A percentile compares a stretch with the other conserved stretches of the same genome.
These are phyloP conservation scores for Phytopythium delawarense DNA, from an alignment of 352 stramenopile genomes.

Conservation along the genomic window DNA sequence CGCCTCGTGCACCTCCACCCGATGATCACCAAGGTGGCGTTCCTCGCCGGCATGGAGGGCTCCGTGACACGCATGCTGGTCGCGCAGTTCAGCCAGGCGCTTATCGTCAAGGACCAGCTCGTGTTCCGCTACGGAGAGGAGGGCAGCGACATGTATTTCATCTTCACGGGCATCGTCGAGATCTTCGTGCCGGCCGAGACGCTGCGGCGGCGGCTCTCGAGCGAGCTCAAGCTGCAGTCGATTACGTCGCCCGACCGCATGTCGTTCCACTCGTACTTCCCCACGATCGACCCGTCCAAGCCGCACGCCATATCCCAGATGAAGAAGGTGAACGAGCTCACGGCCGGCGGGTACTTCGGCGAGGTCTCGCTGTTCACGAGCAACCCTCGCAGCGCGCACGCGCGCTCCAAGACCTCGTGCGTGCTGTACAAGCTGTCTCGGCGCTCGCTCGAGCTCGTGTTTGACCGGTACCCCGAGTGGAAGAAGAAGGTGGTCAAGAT, in stretches of 20 bases:
- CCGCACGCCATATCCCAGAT: conserved; percentile 20
- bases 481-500: conserved; percentile 56
- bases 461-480: conserved; percentile 61
- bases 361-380: conserved; percentile 50
- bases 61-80: conserved; percentile 55
- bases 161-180: conserved; percentile 51
- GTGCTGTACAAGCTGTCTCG: conserved; percentile 53
- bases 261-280: conserved; percentile 18
- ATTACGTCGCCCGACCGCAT: conserved; percentile 10
- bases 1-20: conserved; percentile 48
- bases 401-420: conserved; percentile 46
- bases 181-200: conserved; percentile 37
- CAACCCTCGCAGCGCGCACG: conserved; percentile 39
- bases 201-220: conserved; percentile 21
- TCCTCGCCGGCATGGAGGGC: conserved; percentile 44
- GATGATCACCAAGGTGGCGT: conserved; percentile 55
- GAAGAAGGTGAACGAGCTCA: conserved; percentile 60
- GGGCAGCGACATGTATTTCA: conserved; percentile 58
- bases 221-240: conserved; percentile 18
- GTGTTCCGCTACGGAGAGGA: conserved; percentile 42
- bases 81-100: conserved; percentile 38
- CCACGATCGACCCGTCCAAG: conserved; percentile 18
- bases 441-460: conserved; percentile 48
- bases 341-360: conserved; percentile 46
- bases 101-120: conserved; percentile 44